Conservation (phyloP, 2,329 filamentous ascomycete species). For the Pseudogymnoascus sp. region DNA sequence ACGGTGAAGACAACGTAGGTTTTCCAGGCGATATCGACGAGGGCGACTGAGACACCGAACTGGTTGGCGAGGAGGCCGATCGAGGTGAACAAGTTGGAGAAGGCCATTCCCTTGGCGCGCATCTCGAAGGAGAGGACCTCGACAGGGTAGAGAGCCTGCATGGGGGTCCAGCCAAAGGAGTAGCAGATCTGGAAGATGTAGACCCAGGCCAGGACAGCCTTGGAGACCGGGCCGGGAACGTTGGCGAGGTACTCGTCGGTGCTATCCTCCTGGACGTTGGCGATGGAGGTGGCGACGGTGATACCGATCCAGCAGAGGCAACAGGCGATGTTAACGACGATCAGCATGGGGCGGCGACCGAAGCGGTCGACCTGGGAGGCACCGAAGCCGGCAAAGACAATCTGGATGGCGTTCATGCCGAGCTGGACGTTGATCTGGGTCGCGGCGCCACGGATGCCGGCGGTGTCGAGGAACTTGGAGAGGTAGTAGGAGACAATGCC, state of each 20-base stretch:
- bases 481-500: slow-evolving; percentile 8
- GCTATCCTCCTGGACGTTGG: background rate
- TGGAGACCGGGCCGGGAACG: slow-evolving; percentile 25
- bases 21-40: slow-evolving; percentile 44
- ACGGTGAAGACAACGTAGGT: slow-evolving; percentile 45
- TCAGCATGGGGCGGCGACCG: slow-evolving; percentile 47
- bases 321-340: slow-evolving; percentile 41
- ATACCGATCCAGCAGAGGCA: slow-evolving; percentile 44
- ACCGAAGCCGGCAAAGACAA: slow-evolving; percentile 46
- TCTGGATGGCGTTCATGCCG: slow-evolving; percentile 46
- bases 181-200: slow-evolving; percentile 48
- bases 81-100: slow-evolving; percentile 37
- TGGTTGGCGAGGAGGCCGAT: slow-evolving; percentile 39
- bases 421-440: slow-evolving; percentile 42
- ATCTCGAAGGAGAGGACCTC: slow-evolving; percentile 47
- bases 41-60: slow-evolving; percentile 38
- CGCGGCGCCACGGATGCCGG: slow-evolving; percentile 36
- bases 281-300: slow-evolving; percentile 35
- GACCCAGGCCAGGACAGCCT: slow-evolving; percentile 43
- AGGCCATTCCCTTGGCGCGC: slow-evolving; percentile 48
- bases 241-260: background rate
- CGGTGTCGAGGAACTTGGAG: slow-evolving; percentile 35
- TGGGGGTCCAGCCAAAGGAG: slow-evolving; percentile 38
- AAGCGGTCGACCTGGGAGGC: slow-evolving; percentile 48
- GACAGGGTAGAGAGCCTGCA: slow-evolving; percentile 43